phyloP scores from a whole-genome alignment of 768 basidiomycete genomes.

The Trametopsis cervina region DNA sequence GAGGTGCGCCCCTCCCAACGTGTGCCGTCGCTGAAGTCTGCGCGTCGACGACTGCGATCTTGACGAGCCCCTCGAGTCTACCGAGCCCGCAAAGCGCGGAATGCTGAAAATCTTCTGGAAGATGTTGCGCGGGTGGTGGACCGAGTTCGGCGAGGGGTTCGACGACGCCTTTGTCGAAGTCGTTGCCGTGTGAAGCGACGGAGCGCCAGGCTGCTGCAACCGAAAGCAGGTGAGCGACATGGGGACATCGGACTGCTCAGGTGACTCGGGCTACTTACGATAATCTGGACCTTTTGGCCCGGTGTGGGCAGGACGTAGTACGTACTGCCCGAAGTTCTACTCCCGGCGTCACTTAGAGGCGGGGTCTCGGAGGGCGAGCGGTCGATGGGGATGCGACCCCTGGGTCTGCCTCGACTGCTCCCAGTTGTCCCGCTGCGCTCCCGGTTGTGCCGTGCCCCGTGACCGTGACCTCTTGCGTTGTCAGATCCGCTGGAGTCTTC shows the following conservation, averaged over 20 bases:
- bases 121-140: constrained; percentile 45
- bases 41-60: constrained; percentile 5
- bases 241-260: constrained; percentile 12
- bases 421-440: no score
- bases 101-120: constrained; percentile 51
- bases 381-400: background rate
- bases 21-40: constrained; percentile 12
- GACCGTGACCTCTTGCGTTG: constrained; percentile 5
- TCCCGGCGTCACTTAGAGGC: constrained; percentile 30
- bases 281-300: constrained; percentile 69
- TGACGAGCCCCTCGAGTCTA: constrained; percentile 9
- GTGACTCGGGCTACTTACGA: constrained; percentile 51
- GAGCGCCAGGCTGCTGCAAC: constrained; percentile 35
- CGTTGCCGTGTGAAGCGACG: constrained; percentile 45
- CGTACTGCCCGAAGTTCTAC: constrained; percentile 57
- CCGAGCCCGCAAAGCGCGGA: constrained; percentile 13
- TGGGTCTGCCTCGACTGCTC: background rate
- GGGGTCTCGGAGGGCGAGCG: constrained; percentile 21
- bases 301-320: constrained; percentile 68
- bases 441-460: constrained; percentile 12
- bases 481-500: background rate
- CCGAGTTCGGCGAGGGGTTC: constrained; percentile 44
- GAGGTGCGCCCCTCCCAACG: constrained; percentile 10
- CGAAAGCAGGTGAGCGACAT: constrained; percentile 28
- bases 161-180: constrained; percentile 38